These are phyloP conservation scores for Candida neerlandica DNA, from an alignment of 1,139 yeast genomes.

Conservation along the genomic window DNA sequence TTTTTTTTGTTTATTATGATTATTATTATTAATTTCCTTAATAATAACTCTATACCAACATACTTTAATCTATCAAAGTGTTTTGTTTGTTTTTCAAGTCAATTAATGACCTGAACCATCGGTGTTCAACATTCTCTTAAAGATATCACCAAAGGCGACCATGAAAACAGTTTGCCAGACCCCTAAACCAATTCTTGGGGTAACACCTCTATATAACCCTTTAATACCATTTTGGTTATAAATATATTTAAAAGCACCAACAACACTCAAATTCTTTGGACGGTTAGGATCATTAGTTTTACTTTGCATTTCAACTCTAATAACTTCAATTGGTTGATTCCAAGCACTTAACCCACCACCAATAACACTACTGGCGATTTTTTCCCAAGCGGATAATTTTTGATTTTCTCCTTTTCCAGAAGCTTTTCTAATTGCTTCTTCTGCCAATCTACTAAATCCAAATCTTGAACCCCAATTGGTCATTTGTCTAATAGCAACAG, in stretches of 20 bases:
- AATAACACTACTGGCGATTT: slow-evolving; percentile 80
- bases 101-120: slow-evolving; percentile 44
- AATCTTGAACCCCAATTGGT: slow-evolving; percentile 99
- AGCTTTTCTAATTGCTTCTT: slow-evolving; percentile 70
- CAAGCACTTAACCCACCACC: slow-evolving; percentile 99
- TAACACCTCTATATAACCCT: slow-evolving; percentile 94
- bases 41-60: slow-evolving; percentile 1
- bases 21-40: too few relatives aligned
- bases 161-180: slow-evolving; percentile 98
- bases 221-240: slow-evolving; percentile 79
- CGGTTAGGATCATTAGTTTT: slow-evolving; percentile 91
- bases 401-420: slow-evolving; percentile 65
- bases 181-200: slow-evolving; percentile 95
- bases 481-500: slow-evolving; percentile 98
- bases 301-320: slow-evolving; percentile 97
- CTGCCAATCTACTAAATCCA: slow-evolving; percentile 90
- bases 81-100: too few relatives aligned
- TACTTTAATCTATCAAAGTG: background rate
- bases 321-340: slow-evolving; percentile 98
- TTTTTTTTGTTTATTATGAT: too few relatives aligned
- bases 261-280: slow-evolving; percentile 85
- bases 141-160: slow-evolving; percentile 98
- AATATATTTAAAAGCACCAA: slow-evolving; percentile 79
- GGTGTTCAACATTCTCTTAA: slow-evolving; percentile 47
- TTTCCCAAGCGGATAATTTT: slow-evolving; percentile 72